phyloP scores from a whole-genome alignment of 768 basidiomycete species.

The Tulasnella sp. region DNA sequence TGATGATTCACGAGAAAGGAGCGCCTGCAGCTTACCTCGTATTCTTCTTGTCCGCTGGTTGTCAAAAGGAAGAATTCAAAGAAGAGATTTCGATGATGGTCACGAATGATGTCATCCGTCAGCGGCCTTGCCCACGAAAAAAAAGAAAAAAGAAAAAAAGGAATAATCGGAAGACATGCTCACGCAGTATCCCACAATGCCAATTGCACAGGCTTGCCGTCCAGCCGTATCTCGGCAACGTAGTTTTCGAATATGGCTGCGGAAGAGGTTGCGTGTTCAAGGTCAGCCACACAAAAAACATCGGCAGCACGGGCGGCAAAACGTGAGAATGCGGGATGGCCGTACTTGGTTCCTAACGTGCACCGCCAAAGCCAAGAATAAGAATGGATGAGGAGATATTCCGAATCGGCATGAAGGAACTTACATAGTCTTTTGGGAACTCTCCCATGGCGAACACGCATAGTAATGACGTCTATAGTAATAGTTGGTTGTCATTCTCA shows the following conservation, averaged over 20 bases:
- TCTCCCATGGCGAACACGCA: constrained; percentile 90
- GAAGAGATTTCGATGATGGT: no score
- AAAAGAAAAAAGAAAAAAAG: neutral
- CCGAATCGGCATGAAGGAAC: constrained; percentile 26
- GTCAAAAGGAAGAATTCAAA: neutral
- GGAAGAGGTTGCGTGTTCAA: constrained; percentile 12
- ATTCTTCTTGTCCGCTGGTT: constrained; percentile 91
- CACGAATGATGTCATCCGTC: no score
- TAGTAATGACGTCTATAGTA: constrained; percentile 55
- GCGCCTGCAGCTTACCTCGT: constrained; percentile 51
- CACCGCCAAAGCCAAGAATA: neutral
- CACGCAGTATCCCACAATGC: constrained; percentile 99
- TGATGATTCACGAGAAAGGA: neutral
- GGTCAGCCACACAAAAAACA: constrained; percentile 19
- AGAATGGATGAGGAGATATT: constrained; percentile 1
- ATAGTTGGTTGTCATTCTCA: constrained; percentile 8
- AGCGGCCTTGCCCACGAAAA: neutral
- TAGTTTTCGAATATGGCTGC: constrained; percentile 96
- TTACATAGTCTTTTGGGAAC: constrained; percentile 91
- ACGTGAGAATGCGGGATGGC: constrained; percentile 21
- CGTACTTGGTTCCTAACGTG: constrained; percentile 49
- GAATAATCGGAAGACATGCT: no score
- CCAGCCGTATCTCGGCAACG: constrained; percentile 94
- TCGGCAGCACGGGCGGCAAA: constrained; percentile 19
- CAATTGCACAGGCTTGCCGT: constrained; percentile 94